phyloP scores from a whole-genome alignment of 805 yeast genomes.

The Candida ulmi region DNA sequence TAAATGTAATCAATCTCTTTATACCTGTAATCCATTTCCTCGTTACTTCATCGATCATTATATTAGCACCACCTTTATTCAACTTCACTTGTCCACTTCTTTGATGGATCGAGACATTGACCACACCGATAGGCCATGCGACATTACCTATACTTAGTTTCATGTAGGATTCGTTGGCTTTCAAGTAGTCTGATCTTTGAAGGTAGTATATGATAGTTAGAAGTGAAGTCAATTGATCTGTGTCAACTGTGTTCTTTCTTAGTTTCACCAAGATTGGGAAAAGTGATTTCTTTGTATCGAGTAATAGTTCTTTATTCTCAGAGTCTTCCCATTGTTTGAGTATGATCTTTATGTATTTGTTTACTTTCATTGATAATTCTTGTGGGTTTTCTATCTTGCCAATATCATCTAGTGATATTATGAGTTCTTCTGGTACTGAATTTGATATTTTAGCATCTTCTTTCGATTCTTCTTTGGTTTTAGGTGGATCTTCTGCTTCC shows the following conservation, averaged over 20 bases:
- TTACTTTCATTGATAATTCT: conserved; percentile 16
- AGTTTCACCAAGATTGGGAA: conserved; percentile 51
- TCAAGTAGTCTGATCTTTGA: conserved; percentile 45
- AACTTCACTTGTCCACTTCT: conserved; percentile 58
- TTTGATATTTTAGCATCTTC: background rate
- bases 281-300: conserved; percentile 44
- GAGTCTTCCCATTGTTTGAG: conserved; percentile 33
- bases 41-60: conserved; percentile 73
- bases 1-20: conserved; percentile 64
- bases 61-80: conserved; percentile 56
- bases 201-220: conserved; percentile 54
- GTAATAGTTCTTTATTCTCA: conserved; percentile 24
- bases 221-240: conserved; percentile 45
- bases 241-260: conserved; percentile 34
- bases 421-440: conserved; percentile 8
- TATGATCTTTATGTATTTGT: conserved; percentile 24
- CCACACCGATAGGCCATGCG: conserved; percentile 90
- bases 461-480: background rate
- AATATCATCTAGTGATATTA: conserved; percentile 16
- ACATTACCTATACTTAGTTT: conserved; percentile 79
- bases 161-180: conserved; percentile 66
- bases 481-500: background rate
- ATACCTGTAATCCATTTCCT: conserved; percentile 72
- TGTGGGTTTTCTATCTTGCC: background rate
- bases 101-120: conserved; percentile 74